Evolutionary conservation across 1,139 yeast genomes (phyloP), one percentile per base, ranked within the genome.

Genomic region (Saccharomycopsis crataegensis): DNA sequence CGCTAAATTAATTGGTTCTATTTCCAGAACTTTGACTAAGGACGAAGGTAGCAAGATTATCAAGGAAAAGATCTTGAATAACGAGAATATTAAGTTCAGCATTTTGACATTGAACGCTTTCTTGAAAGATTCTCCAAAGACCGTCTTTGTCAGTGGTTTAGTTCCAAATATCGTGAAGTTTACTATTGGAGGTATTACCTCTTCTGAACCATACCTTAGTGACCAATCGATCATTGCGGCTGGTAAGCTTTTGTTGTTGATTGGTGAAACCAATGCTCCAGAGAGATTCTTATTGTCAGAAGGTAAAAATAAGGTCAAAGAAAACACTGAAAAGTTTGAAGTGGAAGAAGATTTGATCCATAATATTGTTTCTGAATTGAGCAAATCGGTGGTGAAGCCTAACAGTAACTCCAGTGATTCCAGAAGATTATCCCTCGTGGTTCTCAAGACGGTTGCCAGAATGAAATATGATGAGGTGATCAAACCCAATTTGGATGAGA

Each of bases 201-300:
- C 83, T 0, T 54, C 70, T 1, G 68, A 73, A 49, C 72, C 79
- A n/a, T 80, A 80, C 61, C 74, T 89, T 55, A 77, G 86, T 60
- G 96, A 88, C 61, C 86, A 86, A 63, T 84, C 91, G n/a, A 75
- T 86, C 3, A 69, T 85, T 55, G 98, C 96, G 2, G 76, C 86
- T 53, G 97, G 96, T 58, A 91, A 91, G 69, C 61, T 86, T n/a
- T 70, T 89, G 56, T 71, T 90, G 52, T 69, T 80, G 46, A 65
- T 73, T 37, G 73, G 70, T 9, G 77, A 73, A 58, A 66, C 52
- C 11, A 70, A 71, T 46, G 71, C 81, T 9, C 80, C 80, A 50
- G 66, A 57, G 34, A 43, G 33, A n/a, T 49, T 16, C 32, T 8
- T 36, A n/a, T 32, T 34, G 48, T 59, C 55, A 48, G 58, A 22